Conservation (phyloP, 73 alveolate genomes). For the Halteria grandinella region DNA sequence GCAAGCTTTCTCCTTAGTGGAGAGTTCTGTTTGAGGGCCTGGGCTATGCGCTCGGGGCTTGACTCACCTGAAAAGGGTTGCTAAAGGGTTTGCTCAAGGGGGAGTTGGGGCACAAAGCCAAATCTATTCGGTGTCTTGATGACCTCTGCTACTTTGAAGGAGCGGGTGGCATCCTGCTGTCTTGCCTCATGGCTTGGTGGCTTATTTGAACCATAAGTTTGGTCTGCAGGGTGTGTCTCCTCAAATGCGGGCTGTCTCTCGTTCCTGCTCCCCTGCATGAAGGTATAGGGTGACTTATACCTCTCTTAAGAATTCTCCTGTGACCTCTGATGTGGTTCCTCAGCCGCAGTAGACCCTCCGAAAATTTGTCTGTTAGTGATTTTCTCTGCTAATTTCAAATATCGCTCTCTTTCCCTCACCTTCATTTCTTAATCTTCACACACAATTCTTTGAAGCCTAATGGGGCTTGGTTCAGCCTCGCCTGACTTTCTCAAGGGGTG, state of each 20-base stretch:
- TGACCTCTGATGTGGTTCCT: no score
- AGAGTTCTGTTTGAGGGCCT: slow-evolving; percentile 15
- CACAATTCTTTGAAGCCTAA: slow-evolving; percentile 19
- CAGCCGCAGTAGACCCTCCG: neutral
- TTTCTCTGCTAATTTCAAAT: slow-evolving; percentile 10
- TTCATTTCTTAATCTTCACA: slow-evolving; percentile 4
- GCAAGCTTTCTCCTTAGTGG: slow-evolving; percentile 30
- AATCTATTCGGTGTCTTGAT: no score
- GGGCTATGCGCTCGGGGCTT: slow-evolving; percentile 51
- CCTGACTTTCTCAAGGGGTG: neutral
- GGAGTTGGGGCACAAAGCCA: neutral
- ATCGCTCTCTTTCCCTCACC: slow-evolving; percentile 33
- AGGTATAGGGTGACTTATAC: no score
- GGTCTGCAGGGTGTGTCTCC: no score
- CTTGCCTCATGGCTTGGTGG: neutral
- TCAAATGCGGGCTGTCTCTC: no score
- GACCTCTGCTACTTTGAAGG: no score
- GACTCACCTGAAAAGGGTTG: neutral
- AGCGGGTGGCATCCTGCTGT: neutral
- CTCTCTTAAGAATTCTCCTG: no score
- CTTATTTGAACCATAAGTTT: neutral
- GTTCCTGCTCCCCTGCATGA: no score
- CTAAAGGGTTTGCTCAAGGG: neutral
- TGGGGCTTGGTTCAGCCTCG: slow-evolving; percentile 36
- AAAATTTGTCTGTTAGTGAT: slow-evolving; percentile 6